A percentile compares a stretch with the other conserved stretches of the same genome.
Evolutionary conservation across 176 grass and related monocot genomes (phyloP).

Genomic region (Echinochloa phyllopogon): DNA sequence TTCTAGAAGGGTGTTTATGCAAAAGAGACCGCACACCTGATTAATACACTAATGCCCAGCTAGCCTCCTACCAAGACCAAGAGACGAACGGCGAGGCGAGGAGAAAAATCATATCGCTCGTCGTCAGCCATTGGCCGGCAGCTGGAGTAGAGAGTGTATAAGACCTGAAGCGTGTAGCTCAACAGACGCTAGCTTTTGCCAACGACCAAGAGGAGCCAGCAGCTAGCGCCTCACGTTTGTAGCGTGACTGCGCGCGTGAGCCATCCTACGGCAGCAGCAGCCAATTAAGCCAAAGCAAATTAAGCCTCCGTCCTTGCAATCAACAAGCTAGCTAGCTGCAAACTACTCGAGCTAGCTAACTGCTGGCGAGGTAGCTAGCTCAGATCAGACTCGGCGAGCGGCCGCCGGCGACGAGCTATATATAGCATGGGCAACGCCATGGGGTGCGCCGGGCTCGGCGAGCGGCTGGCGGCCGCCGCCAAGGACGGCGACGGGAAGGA

Average conservation of each 20-base stretch:
- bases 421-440: slow-evolving; percentile 79
- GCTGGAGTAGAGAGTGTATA: neutral
- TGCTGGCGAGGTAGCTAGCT: neutral
- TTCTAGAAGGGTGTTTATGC: neutral
- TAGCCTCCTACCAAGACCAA: neutral
- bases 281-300: neutral
- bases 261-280: neutral
- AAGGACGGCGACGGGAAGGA: slow-evolving; percentile 67
- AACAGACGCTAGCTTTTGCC: slow-evolving; percentile 27
- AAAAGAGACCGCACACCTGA: slow-evolving; percentile 13
- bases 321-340: neutral
- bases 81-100: neutral
- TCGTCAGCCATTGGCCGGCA: slow-evolving; percentile 22
- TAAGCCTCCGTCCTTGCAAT: neutral
- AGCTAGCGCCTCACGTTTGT: slow-evolving; percentile 5
- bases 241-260: neutral
- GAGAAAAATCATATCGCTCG: neutral
- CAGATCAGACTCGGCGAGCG: neutral
- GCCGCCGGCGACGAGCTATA: neutral
- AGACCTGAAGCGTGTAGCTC: slow-evolving; percentile 18
- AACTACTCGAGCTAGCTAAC: neutral
- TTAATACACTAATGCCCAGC: slow-evolving; percentile 24
- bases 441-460: slow-evolving; percentile 63
- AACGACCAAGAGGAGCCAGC: neutral
- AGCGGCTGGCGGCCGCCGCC: slow-evolving; percentile 71